Base-by-base conservation (phyloP, 2,329 filamentous ascomycete species). In the Aspergillus sp. region DNA sequence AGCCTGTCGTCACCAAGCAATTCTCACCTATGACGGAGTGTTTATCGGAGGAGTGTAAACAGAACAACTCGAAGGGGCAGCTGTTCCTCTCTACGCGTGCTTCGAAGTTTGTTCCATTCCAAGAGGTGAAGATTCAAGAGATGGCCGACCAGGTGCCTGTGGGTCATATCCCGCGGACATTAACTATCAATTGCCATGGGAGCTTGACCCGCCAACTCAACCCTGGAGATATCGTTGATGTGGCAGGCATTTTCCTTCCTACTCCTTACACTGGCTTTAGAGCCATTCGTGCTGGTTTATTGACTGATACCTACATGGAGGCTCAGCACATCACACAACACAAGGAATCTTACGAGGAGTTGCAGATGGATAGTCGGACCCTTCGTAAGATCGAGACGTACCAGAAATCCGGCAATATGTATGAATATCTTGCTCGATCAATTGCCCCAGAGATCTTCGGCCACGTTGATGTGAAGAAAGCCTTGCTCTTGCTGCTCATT, bases 71-170 rank as follows among this genome's bases (percentile, higher is more conserved):
- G 57, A 95, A 93, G 68, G 93, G 93, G 12, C 88, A 96, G 66
- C 78, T 98, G 35, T 91, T 94, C 66, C 81, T 94, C 34, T 96
- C 91, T 0, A 94, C 90, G n/a, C 81, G 93, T 58, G 93, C 91
- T 0, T 96, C 90, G 44, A 98, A 97, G 62, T 98, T 97, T 63
- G 73, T 95, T 60, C 89, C 93, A 3, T 98, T 98, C 74, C 93
- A 98, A 68, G 93, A 98, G 69, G 82, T 97, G 69, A 97, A 97
- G 73, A 89, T 98, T 47, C 93, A 98, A 69, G 93, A 98, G 66
- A 88, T 97, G 82, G 89, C 93, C n/a, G 93, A 98, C 65, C 93
- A 98, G 67, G 93, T 98, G 0, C 93, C 93, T 5, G 94, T 98
- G 53, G 93, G 93, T 43, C 93, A 98, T 65, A 98, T 98, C 58